Conservation (phyloP, 768 basidiomycete genomes). For the Leccinum pellstonianum region DNA sequence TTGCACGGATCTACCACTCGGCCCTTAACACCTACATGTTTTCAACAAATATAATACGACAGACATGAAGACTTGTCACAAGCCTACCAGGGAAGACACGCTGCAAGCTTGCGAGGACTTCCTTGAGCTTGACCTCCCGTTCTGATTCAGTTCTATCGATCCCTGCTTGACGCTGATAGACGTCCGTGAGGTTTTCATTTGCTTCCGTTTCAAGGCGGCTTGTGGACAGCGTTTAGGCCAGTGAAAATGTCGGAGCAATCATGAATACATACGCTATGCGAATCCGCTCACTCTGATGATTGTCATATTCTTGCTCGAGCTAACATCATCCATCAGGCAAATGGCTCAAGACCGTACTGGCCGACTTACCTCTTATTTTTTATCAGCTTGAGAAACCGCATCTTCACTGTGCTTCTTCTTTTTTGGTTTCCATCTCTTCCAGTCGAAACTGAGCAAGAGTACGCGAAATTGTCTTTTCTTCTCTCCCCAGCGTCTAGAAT, state of each 20-base stretch:
- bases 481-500: slow-evolving; percentile 75
- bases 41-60: background rate
- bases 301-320: slow-evolving; percentile 82
- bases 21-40: slow-evolving; percentile 74
- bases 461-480: slow-evolving; percentile 73
- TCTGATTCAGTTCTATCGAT: slow-evolving; percentile 87
- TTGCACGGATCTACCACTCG: slow-evolving; percentile 93
- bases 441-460: slow-evolving; percentile 65
- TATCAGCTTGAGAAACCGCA: slow-evolving; percentile 42
- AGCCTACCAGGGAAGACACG: slow-evolving; percentile 80
- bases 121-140: slow-evolving; percentile 78
- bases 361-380: slow-evolving; percentile 54
- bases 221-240: background rate
- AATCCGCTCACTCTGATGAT: slow-evolving; percentile 78
- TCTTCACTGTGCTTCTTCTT: slow-evolving; percentile 56
- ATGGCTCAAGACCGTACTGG: too few species aligned
- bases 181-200: slow-evolving; percentile 84
- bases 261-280: slow-evolving; percentile 61
- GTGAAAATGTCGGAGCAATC: background rate
- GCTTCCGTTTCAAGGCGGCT: slow-evolving; percentile 90
- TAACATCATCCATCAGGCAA: slow-evolving; percentile 8
- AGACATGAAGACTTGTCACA: background rate
- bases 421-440: slow-evolving; percentile 60
- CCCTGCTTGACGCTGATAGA: slow-evolving; percentile 84
- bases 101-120: slow-evolving; percentile 80